Evolutionary conservation across 2,329 filamentous ascomycete species (phyloP), one percentile per base, ranked within the genome.

Genomic region (Cercospora sp.): DNA sequence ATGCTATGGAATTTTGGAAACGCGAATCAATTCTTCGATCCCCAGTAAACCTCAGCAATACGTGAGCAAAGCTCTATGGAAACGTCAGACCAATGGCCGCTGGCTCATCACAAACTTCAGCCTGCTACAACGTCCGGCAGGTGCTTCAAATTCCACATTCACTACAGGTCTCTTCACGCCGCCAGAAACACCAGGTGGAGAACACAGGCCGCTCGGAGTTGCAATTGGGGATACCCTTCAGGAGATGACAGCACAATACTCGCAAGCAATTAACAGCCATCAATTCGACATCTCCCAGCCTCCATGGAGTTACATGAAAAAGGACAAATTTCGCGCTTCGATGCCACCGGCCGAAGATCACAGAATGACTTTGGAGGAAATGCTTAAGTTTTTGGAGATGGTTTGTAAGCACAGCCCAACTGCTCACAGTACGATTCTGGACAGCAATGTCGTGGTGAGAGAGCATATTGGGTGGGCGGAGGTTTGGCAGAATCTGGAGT

Each of bases 401-500:
- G 13, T 64, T 9, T 40, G 28, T 13, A 18, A 32, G 62, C 30
- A 58, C 18, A 57, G 49, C 40, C 62, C 62, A 3, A 58, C 49
- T 16, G 62, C 62, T 10, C 49, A 53, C 21, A 64, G 62, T 3
- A 64, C 62, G 34, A 64, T 64, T 13, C 10, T 64, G n/a, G 62
- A 64, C 7, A 57, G 49, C n/a, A 57, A 34, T 43, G 51, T 40
- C 13, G 18, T 58, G 5, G 62, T 64, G 6, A 21, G 49, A 26
- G 62, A 64, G 24, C 32, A 64, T 10, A 58, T 64, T 5, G 62
- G 62, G 6, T 57, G 49, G 62, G 62, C 62, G 51, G 62, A 64
- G 26, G 62, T 64, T 21, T 64, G 62, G 62, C 62, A 64, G 62
- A 57, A 57, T 32, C 21, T 64, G 21, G 62, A 64, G 9, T 32